Conservation (phyloP, 805 yeast species). For the Cyberlindnera bimundalis region DNA sequence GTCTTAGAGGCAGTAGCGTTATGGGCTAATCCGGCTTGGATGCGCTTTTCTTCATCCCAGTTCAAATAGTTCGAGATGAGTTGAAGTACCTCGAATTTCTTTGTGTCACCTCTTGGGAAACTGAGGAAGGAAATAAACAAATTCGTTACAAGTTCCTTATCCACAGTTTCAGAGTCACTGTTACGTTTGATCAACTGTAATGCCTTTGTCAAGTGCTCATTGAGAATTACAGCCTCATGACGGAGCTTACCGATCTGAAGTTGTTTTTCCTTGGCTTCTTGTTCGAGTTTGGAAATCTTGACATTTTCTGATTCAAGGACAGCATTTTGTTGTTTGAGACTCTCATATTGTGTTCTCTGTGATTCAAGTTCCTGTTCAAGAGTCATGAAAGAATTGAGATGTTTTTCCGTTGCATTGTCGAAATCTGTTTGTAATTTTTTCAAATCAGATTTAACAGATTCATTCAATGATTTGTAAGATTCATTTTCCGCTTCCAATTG, state of each 20-base stretch:
- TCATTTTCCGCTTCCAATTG: constrained; percentile 5
- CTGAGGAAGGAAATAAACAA: constrained; percentile 79
- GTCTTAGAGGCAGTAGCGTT: constrained; percentile 22
- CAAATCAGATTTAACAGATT: constrained; percentile 1
- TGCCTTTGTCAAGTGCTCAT: constrained; percentile 95
- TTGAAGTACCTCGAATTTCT: constrained; percentile 88
- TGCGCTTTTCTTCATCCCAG: constrained; percentile 82
- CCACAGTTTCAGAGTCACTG: constrained; percentile 72
- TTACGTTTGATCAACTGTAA: constrained; percentile 77
- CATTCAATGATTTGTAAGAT: constrained; percentile 3
- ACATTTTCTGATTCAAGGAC: constrained; percentile 22
- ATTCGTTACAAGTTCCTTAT: constrained; percentile 85
- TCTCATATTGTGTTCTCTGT: constrained; percentile 25
- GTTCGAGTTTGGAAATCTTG: constrained; percentile 39
- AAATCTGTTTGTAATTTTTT: constrained; percentile 6
- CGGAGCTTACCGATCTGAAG: constrained; percentile 84
- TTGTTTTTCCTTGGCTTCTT: constrained; percentile 64
- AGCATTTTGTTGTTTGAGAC: constrained; percentile 25
- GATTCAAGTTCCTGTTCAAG: constrained; percentile 28
- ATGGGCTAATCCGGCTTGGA: constrained; percentile 69
- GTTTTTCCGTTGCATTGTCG: constrained; percentile 4
- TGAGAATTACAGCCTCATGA: constrained; percentile 89
- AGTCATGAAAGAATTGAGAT: constrained; percentile 6
- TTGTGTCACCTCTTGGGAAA: constrained; percentile 88
- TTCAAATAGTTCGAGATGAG: constrained; percentile 76